Evolutionary conservation across 306 rosid species (phyloP), one percentile per base, ranked within the genome.

Genomic region (Adenanthera pavonina): DNA sequence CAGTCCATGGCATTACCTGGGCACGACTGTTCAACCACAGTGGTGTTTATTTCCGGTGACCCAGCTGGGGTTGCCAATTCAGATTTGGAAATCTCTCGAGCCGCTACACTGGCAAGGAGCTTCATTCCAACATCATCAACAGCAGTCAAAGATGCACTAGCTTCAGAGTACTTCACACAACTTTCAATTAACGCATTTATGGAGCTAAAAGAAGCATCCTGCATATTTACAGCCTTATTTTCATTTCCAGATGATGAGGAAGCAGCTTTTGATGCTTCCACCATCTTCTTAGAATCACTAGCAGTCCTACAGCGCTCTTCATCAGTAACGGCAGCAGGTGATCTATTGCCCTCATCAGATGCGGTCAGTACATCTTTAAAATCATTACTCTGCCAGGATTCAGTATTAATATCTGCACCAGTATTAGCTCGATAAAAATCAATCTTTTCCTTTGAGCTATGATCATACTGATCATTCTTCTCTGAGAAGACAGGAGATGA

Each of bases 71-170:
- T 87, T 13, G 74, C 82, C 85, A 82, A 77, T 30, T 84, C 89
- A 48, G 95, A 92, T 76, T 89, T 92, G 13, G 85, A 85, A 34
- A 94, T 85, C 84, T 92, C 95, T 65, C 93, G 94, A 44, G 98
- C 84, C 67, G 98, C 98, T 80, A 94, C 98, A n/a, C 94, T 94
- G 69, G 98, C 98, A 81, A 94, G 94, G 77, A 94, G 87, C 84
- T 94, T 92, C 97, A 94, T 94, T 71, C 98, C 98, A 48, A 83
- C 89, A 81, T 88, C 94, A 88, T 94, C 98, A 59, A 66, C 48
- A 38, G 71, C 71, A 36, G 71, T 36, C 25, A 66, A 66, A 16
- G 48, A 66, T 15, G 48, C 48, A 66, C 38, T 66, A 66, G 89
- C 89, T 83, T 90, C 95, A 68, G 98, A 90, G 85, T 90, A 88